Conservation (phyloP, 768 basidiomycete species). For the Kwoniella botswanensis region DNA sequence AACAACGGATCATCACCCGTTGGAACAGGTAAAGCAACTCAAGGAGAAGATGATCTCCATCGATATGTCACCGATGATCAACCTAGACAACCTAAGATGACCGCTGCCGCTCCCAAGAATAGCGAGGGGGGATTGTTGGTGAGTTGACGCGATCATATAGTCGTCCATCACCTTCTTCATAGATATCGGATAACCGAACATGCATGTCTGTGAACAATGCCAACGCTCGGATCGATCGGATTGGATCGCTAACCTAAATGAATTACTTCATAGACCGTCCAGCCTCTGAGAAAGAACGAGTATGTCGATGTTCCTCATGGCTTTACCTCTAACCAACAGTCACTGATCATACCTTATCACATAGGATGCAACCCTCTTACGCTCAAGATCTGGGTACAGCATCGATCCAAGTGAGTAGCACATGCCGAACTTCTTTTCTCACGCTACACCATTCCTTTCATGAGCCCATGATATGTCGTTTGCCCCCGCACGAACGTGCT, state of each 20-base stretch:
- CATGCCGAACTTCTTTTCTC: not conserved
- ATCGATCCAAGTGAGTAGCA: constrained; percentile 62
- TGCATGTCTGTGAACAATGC: not conserved
- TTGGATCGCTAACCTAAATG: no score
- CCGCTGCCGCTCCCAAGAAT: constrained; percentile 3
- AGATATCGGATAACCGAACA: no score
- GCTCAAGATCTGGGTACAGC: constrained; percentile 80
- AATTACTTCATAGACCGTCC: constrained; percentile 34
- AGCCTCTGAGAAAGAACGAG: constrained; percentile 52
- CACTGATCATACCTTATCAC: not conserved
- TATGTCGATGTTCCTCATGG: constrained; percentile 21
- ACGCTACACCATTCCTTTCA: not conserved
- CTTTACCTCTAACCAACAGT: no score
- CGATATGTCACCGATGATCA: constrained; percentile 52
- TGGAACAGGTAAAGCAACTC: constrained; percentile 9
- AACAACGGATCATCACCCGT: constrained; percentile 19
- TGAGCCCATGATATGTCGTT: not conserved
- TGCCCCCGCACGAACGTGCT: not conserved
- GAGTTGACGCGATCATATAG: constrained; percentile 1
- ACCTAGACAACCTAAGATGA: constrained; percentile 39
- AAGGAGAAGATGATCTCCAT: constrained; percentile 43
- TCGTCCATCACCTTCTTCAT: not conserved
- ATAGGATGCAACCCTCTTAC: constrained; percentile 75
- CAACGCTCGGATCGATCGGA: not conserved
- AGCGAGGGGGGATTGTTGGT: constrained; percentile 22